Base-by-base conservation (phyloP, 1,284 basidiomycete genomes). In the Pyrrhoderma noxium region DNA sequence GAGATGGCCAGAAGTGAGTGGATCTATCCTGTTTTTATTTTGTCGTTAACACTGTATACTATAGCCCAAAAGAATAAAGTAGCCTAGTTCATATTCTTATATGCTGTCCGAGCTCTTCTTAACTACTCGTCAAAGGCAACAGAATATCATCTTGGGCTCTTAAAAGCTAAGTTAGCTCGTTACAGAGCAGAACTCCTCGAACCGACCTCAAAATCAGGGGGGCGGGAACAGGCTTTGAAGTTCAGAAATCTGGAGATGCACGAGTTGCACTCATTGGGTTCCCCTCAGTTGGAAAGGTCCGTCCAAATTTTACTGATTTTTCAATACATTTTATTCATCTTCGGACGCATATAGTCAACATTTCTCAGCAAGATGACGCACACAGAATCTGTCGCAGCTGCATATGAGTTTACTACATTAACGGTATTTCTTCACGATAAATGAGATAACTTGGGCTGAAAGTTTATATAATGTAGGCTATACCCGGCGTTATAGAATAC, bases 401-500 rank as follows among this genome's bases (percentile, higher is more conserved):
- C 93, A 8, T 98, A 99, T 65, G 94, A 97, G 65, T 98, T 96
- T 69, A 97, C 93, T 1, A 95, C 91, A 2, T 75, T 94, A 35
- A 93, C 93, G 14, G 88, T 85, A 31, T 5, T 31, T 31, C 11
- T 31, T 31, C 11, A 11, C 31, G 42, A 23, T 9, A 11, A 13
- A 16, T 21, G 19, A 14, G 3, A 13, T 42, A 42, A 14, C 23
- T 42, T 9, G 44, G 45, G 3, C 21, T 38, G 16, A 35, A 8
- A 11, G 27, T 5, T 5, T 31, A 5, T 31, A 5, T 31, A 5
- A 11, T 27, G 3, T 18, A 90, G 80, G 93, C 93, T 4, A 96
- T 97, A 58, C 93, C 93, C 38, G 93, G 93, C 54, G 95, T 94
- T 18, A 79, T 96, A 19, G 93, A 96, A 62, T 88, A 96, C 62